Conservation (phyloP, 192 early-diverging fungal species). For the Allomyces arbusculus region DNA sequence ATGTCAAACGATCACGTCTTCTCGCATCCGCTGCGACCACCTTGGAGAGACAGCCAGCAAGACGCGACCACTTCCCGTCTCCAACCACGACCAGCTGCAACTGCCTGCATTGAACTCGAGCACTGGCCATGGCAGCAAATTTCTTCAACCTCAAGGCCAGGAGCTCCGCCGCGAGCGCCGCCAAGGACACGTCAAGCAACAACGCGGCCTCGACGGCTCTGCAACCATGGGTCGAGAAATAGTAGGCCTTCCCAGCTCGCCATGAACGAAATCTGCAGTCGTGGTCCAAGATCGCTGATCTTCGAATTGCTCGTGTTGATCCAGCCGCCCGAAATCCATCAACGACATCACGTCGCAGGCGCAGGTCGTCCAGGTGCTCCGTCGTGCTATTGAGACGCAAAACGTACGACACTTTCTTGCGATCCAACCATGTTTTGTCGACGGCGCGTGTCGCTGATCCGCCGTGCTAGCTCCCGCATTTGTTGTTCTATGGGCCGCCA, state of each 20-base stretch:
- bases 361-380: constrained; percentile 63
- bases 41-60: too few relatives aligned
- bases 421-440: background rate
- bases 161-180: too few relatives aligned
- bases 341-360: constrained; percentile 77
- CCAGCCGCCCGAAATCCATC: constrained; percentile 64
- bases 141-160: background rate
- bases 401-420: constrained; percentile 32
- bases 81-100: too few relatives aligned
- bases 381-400: constrained; percentile 62
- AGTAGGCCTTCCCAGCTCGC: constrained; percentile 19
- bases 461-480: constrained; percentile 60
- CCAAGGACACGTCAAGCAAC: too few relatives aligned
- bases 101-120: too few relatives aligned
- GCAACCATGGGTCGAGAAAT: constrained; percentile 79
- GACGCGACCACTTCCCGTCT: too few relatives aligned
- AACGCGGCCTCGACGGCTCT: background rate
- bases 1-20: too few relatives aligned
- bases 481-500: constrained; percentile 93
- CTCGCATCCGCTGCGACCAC: too few relatives aligned
- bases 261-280: too few relatives aligned
- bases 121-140: background rate
- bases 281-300: too few relatives aligned
- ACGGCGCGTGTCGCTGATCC: background rate
- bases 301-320: background rate